Evolutionary conservation across 345 rosid genomes (phyloP).

Genomic region (Sisymbrium irio): DNA sequence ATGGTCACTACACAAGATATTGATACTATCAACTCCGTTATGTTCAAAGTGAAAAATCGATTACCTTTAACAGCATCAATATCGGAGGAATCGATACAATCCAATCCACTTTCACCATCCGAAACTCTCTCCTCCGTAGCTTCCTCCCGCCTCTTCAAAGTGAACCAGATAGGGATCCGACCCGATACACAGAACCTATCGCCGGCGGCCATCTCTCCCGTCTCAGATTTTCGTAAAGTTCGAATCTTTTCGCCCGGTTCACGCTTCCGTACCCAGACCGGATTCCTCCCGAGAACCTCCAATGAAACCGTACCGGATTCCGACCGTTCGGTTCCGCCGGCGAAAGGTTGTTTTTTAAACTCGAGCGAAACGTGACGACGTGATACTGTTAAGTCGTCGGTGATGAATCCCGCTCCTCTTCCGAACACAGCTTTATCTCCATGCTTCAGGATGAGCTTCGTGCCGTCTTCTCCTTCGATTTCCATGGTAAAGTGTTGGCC

Average conservation of each 20-base stretch:
- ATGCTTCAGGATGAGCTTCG: conserved; percentile 35
- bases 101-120: conserved; percentile 35
- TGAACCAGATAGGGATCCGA: conserved; percentile 55
- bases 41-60: neutral
- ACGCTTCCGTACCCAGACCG: conserved; percentile 52
- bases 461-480: conserved; percentile 65
- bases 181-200: conserved; percentile 61
- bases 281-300: conserved; percentile 68
- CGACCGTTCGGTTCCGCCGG: conserved; percentile 17
- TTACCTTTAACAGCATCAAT: conserved; percentile 70
- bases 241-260: conserved; percentile 31
- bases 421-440: conserved; percentile 45
- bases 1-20: too few species aligned
- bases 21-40: too few species aligned
- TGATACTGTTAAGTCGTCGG: conserved; percentile 55
- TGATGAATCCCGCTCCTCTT: conserved; percentile 54
- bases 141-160: conserved; percentile 37
- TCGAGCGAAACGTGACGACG: conserved; percentile 56
- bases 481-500: conserved; percentile 44
- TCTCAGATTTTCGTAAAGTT: conserved; percentile 48
- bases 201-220: conserved; percentile 49
- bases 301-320: conserved; percentile 48
- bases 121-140: conserved; percentile 26
- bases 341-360: conserved; percentile 22
- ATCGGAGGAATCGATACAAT: conserved; percentile 33